Evolutionary conservation across 352 stramenopile genomes (phyloP).

Genomic region (Thalassiosira mediterranea): DNA sequence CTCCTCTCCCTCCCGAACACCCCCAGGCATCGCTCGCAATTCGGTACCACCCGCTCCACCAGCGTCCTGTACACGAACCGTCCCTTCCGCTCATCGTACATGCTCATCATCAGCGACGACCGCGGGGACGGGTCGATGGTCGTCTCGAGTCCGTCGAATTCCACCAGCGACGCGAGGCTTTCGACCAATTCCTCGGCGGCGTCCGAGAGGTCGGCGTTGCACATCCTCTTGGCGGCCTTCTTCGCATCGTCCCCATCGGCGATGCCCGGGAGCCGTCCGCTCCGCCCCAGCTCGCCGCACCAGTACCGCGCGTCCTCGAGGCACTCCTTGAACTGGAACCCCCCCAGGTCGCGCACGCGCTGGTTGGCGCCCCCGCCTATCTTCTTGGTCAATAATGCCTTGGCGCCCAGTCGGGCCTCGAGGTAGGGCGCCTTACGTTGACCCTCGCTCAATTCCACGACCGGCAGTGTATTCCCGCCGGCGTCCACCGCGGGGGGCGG

Average conservation of each 20-base stretch:
- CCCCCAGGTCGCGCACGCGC: slow-evolving; percentile 55
- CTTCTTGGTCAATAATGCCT: slow-evolving; percentile 67
- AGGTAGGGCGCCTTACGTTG: slow-evolving; percentile 65
- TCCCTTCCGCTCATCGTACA: slow-evolving; percentile 66
- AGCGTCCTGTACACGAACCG: slow-evolving; percentile 70
- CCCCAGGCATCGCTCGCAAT: slow-evolving; percentile 33
- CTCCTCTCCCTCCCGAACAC: slow-evolving; percentile 31
- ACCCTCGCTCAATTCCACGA: slow-evolving; percentile 12
- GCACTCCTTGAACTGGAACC: slow-evolving; percentile 64
- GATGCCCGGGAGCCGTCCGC: background rate
- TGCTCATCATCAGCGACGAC: slow-evolving; percentile 68
- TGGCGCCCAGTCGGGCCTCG: slow-evolving; percentile 72
- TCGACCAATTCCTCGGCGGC: slow-evolving; percentile 57
- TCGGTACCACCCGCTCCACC: slow-evolving; percentile 61
- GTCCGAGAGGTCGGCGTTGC: slow-evolving; percentile 14
- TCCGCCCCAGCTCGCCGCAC: slow-evolving; percentile 27
- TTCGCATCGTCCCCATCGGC: background rate
- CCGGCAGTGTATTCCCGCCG: background rate
- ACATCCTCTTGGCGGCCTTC: slow-evolving; percentile 23
- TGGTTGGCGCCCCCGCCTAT: slow-evolving; percentile 58
- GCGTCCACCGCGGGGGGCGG: background rate
- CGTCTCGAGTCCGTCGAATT: slow-evolving; percentile 83
- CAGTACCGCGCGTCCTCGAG: slow-evolving; percentile 61
- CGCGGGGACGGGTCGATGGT: slow-evolving; percentile 73
- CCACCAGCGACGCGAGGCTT: slow-evolving; percentile 64